Conservation (phyloP, 768 basidiomycete genomes). For the Russula emetica region DNA sequence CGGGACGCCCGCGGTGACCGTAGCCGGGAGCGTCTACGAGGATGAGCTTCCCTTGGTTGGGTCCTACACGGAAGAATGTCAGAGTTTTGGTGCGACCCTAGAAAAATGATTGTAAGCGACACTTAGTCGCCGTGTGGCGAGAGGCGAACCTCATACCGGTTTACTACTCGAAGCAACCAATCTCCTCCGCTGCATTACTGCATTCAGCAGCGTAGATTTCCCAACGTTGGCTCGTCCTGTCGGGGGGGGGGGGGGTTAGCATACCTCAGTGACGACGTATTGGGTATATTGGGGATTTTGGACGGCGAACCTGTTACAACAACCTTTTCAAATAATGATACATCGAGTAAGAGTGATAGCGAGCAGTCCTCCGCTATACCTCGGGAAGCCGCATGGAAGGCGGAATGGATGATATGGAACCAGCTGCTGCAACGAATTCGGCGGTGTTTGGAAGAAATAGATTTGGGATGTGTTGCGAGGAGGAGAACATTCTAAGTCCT, state of each 20-base stretch:
- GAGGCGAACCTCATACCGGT: slow-evolving; percentile 45
- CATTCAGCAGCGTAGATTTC: slow-evolving; percentile 71
- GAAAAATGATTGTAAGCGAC: background rate
- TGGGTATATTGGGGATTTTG: background rate
- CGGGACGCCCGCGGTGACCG: slow-evolving; percentile 63
- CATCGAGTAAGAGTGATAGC: background rate
- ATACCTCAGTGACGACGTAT: slow-evolving; percentile 5
- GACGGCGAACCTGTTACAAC: slow-evolving; percentile 26
- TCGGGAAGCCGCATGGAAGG: slow-evolving; percentile 27
- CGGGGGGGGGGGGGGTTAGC: background rate
- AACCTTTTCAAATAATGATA: slow-evolving; percentile 16
- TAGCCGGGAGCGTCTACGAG: slow-evolving; percentile 83
- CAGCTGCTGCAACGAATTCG: slow-evolving; percentile 28
- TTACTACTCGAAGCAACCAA: slow-evolving; percentile 65
- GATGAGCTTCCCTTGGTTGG: slow-evolving; percentile 48
- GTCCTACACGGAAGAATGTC: slow-evolving; percentile 69
- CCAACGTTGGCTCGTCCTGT: slow-evolving; percentile 75
- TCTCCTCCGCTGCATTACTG: slow-evolving; percentile 53
- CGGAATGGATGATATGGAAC: slow-evolving; percentile 21
- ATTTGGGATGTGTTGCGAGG: slow-evolving; percentile 5
- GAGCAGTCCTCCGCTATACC: slow-evolving; percentile 19
- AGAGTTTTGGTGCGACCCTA: slow-evolving; percentile 70
- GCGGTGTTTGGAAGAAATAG: slow-evolving; percentile 19
- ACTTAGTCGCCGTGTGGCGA: background rate
- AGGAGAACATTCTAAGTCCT: background rate